Evolutionary conservation across 78 protist species (phyloP), one percentile per base, ranked within the genome.

Genomic region (Speleostelium caveatum): DNA sequence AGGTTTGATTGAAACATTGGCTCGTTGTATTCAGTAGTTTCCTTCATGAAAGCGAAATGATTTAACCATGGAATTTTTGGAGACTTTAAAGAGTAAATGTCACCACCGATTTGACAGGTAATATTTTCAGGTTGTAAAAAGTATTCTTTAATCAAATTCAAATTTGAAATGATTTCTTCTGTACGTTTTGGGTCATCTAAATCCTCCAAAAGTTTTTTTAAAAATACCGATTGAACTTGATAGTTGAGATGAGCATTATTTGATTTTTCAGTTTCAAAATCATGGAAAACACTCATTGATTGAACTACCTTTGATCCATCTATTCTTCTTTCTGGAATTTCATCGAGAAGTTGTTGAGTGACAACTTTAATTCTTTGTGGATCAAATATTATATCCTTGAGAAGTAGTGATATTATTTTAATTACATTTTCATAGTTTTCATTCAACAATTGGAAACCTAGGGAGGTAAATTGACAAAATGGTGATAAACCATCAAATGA

Each of bases 61-160:
- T 78, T 53, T 14, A 78, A 17, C 75, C 75, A 67, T 39, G 42
- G 30, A 21, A 67, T n/a, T 39, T 80, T 80, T 36, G 77, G 78
- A 10, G 39, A 26, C 36, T 49, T 16, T 4, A 80, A 65, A 3
- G 51, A 19, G 28, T 42, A 56, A 26, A 80, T 33, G n/a, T 80
- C 30, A 53, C 73, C 77, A 68, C 62, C 89, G 26, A 80, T 58
- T 22, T 42, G 38, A 41, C 36, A 22, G 2, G 58, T 60, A 10
- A 16, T 26, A 16, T 41, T 21, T 35, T 58, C n/a, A 24, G 30
- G 10, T 0, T 28, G 55, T n/a, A 33, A 6, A 39, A 80, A 55
- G 28, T 72, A 72, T n/a, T 67, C 26, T 51, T 39, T 33, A 36
- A 80, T 58, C 7, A 35, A 8, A 16, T 80, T 30, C 3, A 80